These are phyloP conservation scores for Phytopythium delawarense DNA, from an alignment of 352 stramenopile genomes.

Conservation along the genomic window DNA sequence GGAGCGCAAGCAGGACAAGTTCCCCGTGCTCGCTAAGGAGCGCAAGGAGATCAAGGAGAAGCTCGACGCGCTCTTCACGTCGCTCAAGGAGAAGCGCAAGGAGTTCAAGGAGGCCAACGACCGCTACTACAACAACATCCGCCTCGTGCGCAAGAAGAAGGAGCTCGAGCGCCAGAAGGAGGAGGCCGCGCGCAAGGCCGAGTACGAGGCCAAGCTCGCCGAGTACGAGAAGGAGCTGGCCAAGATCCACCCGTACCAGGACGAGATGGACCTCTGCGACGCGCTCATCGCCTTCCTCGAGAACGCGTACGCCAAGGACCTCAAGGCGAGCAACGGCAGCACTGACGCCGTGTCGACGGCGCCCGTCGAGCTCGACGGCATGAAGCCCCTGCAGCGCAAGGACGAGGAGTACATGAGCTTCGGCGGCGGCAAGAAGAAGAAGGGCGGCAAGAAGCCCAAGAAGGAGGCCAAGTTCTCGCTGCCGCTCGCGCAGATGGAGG, in stretches of 20 bases:
- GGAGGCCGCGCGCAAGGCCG: constrained; percentile 67
- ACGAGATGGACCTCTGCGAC: constrained; percentile 95
- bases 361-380: constrained; percentile 86
- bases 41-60: constrained; percentile 90
- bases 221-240: constrained; percentile 95
- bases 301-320: constrained; percentile 87
- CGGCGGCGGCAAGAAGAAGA: constrained; percentile 69
- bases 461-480: constrained; percentile 76
- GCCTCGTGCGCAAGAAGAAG: constrained; percentile 82
- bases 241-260: constrained; percentile 96
- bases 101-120: constrained; percentile 93
- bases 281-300: constrained; percentile 92
- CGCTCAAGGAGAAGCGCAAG: constrained; percentile 85
- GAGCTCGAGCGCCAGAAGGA: constrained; percentile 81
- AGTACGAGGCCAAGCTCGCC: constrained; percentile 94
- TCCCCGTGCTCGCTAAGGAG: constrained; percentile 79
- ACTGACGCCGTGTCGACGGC: constrained; percentile 33
- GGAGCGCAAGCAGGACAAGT: constrained; percentile 85
- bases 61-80: constrained; percentile 86
- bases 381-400: constrained; percentile 89
- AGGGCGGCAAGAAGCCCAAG: constrained; percentile 69
- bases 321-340: constrained; percentile 41
- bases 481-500: constrained; percentile 75
- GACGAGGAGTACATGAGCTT: constrained; percentile 84
- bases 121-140: constrained; percentile 92